Base-by-base conservation (phyloP, 2,329 filamentous ascomycete species). In the Cladophialophora carrionii region DNA sequence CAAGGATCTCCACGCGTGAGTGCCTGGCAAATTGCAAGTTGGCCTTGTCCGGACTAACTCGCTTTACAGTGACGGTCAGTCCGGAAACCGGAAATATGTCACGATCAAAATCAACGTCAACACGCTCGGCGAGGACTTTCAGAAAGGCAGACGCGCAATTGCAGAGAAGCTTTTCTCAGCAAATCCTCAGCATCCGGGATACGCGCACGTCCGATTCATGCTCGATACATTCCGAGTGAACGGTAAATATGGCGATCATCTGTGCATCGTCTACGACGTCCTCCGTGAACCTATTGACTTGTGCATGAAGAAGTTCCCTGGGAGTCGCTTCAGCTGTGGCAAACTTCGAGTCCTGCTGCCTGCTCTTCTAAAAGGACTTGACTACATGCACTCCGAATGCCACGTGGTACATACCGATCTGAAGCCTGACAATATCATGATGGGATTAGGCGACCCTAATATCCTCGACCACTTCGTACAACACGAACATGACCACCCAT, bases 381-480 rank as follows among this genome's bases (percentile, higher is more conserved):
- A 81, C 48, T 80, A 78, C 67, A 73, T 81, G 4, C 78, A 81
- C 66, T 71, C 74, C 0, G 73, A 77, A 37, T 79, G 77, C 64
- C 75, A 73, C 57, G 71, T 75, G 56, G 76, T 81, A 34, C 76
- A 82, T 71, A 81, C 78, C 73, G 79, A 81, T 72, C 72, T 81
- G 61, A 81, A 81, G 62, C 75, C 79, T 10, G 76, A 79, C 57
- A 81, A 81, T 51, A 78, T 81, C 54, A 75, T 81, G 65, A 71
- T 78, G 63, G 72, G 71, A 54, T 73, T 77, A 0, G 74, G 74
- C 14, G 63, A 62, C 22, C 68, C 70, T 6, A 72, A 74, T 20
- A 63, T 72, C 52, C 70, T 77, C 9, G 67, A 74, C 67, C 68
- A 74, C 63, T 76, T 78, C 67, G 71, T 75, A 8, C 63, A 74